These are phyloP conservation scores for Pseudoneurospora amorphoporcata DNA, from an alignment of 495 filamentous ascomycete genomes.

Conservation along the genomic window DNA sequence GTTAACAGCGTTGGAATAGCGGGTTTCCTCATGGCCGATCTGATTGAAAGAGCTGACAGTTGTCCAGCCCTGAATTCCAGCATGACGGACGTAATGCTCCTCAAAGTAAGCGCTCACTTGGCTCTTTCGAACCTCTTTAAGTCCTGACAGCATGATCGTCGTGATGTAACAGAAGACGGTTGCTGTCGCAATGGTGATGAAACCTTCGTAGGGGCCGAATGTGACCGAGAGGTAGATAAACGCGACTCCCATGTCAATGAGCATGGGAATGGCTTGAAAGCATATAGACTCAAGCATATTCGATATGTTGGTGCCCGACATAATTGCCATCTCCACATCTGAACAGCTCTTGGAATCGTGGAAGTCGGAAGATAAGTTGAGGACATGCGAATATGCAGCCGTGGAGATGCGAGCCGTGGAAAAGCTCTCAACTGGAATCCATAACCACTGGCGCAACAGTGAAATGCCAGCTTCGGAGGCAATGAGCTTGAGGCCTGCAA, in stretches of 20 bases:
- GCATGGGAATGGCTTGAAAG: constrained; percentile 58
- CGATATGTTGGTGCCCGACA: constrained; percentile 52
- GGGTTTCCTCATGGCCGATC: constrained; percentile 50
- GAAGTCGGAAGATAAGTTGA: constrained; percentile 70
- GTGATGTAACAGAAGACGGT: constrained; percentile 54
- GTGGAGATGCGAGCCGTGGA: constrained; percentile 49
- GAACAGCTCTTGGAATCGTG: constrained; percentile 65
- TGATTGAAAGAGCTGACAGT: constrained; percentile 68
- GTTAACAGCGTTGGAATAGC: constrained; percentile 44
- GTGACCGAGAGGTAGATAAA: constrained; percentile 57
- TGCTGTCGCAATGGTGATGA: constrained; percentile 54
- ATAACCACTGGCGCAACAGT: constrained; percentile 47
- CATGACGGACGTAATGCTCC: constrained; percentile 50
- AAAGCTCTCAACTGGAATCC: constrained; percentile 58
- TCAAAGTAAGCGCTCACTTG: constrained; percentile 36
- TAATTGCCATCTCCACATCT: constrained; percentile 57
- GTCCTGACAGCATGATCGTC: constrained; percentile 37
- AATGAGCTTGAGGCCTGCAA: constrained; percentile 42
- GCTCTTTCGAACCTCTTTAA: constrained; percentile 23
- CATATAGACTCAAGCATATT: constrained; percentile 55
- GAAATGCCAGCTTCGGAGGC: constrained; percentile 47
- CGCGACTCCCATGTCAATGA: constrained; percentile 60
- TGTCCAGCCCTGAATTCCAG: constrained; percentile 57
- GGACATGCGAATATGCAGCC: constrained; percentile 63
- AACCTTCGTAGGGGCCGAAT: constrained; percentile 65